Evolutionary conservation across 441 rosid genomes (phyloP).

Genomic region (Mallotus repandus): DNA sequence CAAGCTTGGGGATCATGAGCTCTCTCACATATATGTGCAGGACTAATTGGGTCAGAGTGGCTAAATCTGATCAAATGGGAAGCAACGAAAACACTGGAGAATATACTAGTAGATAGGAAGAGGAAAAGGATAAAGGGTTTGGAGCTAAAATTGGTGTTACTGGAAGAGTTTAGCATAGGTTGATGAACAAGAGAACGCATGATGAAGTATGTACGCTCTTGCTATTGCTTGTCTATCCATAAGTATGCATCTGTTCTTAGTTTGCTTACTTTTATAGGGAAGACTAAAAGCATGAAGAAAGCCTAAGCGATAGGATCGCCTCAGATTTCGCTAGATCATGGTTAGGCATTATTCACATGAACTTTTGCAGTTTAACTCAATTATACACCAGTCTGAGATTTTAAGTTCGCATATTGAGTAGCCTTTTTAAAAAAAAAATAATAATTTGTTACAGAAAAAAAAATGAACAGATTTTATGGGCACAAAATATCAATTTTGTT

Average conservation of each 20-base stretch:
- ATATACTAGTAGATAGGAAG: not conserved
- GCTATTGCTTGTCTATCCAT: not conserved
- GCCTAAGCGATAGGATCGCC: not conserved
- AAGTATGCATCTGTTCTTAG: not conserved
- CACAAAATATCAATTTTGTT: no score
- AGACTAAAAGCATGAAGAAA: not conserved
- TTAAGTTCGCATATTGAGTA: no score
- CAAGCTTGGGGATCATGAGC: constrained; percentile 4
- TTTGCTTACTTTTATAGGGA: not conserved
- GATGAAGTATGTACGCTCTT: not conserved
- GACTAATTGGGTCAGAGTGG: not conserved
- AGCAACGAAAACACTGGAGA: constrained; percentile 3
- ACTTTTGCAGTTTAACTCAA: no score
- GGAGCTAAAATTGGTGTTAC: not conserved
- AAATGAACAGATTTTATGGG: no score
- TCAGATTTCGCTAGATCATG: not conserved
- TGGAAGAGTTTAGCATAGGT: not conserved
- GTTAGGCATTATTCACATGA: no score
- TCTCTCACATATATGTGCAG: not conserved
- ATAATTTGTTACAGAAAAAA: no score
- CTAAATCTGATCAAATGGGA: constrained; percentile 10
- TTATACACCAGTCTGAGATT: no score
- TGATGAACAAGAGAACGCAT: not conserved
- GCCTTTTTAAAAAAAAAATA: no score
- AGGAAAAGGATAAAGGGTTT: not conserved